Evolutionary conservation across 2,329 filamentous ascomycete species (phyloP).

Genomic region (Penicillium nordicum): DNA sequence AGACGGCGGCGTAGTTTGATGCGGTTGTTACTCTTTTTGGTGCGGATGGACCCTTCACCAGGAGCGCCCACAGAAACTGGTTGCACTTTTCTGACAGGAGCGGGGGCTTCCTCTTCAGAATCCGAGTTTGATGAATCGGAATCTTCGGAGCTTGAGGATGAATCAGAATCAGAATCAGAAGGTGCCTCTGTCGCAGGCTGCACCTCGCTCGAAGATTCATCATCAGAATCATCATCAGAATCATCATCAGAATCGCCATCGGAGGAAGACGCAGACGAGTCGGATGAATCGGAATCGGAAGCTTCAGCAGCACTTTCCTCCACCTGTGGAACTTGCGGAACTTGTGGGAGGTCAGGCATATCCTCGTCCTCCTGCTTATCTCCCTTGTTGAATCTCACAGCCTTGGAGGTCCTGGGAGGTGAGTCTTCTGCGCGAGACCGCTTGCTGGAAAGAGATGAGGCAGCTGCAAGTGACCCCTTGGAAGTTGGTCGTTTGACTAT

Average conservation of each 20-base stretch:
- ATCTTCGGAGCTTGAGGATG: constrained; percentile 28
- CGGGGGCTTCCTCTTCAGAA: constrained; percentile 23
- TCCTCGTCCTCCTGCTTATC: constrained; percentile 16
- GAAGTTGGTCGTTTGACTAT: constrained; percentile 20
- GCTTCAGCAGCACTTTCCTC: constrained; percentile 10
- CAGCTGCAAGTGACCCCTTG: constrained; percentile 15
- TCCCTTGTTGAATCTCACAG: constrained; percentile 32
- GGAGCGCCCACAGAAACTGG: constrained; percentile 38
- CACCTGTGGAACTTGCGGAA: constrained; percentile 9
- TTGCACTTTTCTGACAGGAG: constrained; percentile 9
- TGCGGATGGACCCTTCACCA: constrained; percentile 49
- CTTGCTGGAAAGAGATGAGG: constrained; percentile 22
- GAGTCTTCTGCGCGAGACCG: constrained; percentile 19
- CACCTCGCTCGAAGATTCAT: constrained; percentile 18
- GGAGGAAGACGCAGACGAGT: constrained; percentile 11
- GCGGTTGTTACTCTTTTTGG: constrained; percentile 55
- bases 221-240: constrained; percentile 17
- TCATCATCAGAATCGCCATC: constrained; percentile 12
- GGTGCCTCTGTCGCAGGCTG: constrained; percentile 10
- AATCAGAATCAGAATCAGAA: constrained; percentile 11
- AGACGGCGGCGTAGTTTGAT: constrained; percentile 51
- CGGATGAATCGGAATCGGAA: constrained; percentile 10
- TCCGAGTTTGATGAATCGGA: constrained; percentile 36
- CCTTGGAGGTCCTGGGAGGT: constrained; percentile 31
- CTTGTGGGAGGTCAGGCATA: constrained; percentile 7